Evolutionary conservation across 2,329 filamentous ascomycete genomes (phyloP), one percentile per base, ranked within the genome.

Genomic region (Exophiala sp.): DNA sequence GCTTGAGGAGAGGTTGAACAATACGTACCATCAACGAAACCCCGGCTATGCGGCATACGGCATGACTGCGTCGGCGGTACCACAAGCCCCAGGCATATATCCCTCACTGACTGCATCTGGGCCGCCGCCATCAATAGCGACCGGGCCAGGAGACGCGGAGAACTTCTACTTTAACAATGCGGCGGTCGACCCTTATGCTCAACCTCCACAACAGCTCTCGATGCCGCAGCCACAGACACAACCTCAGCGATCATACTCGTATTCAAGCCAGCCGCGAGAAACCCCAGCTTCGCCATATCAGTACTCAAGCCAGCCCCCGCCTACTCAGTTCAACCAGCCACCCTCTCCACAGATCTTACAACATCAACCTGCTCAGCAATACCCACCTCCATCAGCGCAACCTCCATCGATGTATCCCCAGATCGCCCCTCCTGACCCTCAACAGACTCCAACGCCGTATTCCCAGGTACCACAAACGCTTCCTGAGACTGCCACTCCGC

Each of bases 1-100:
- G 93, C 77, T 98, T 13, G 93, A 98, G 68, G 93, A 98, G 57
- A 82, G 93, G 32, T 75, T 98, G 21, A 95, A 89, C 7, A 94
- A 86, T 66, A 91, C 93, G 1, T 60, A 60, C 49, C 86, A 82
- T 57, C 88, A 95, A 62, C 86, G 91, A 61, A 82, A 70, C 37
- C 71, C 88, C 16, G 78, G 79, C 2, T 88, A 88, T 57, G 65
- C 66, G 2, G 58, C 52, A 5, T 60, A 61, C 38, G 50, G 47
- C 24, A 49, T 57, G 34, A 18, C 57, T 58, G 77, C 72, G 52
- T 66, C 80, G 9, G 75, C 79, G 14, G 58, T 63, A 19, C 19
- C 38, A 29, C 68, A 71, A 35, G 68, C 78, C 8, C 78, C 74
- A 16, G 75, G 75, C 45, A 77, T 86, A 11, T 95, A 95, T 64